These are phyloP conservation scores for Venturia nashicola DNA, from an alignment of 2,329 filamentous ascomycete genomes.

Conservation along the genomic window DNA sequence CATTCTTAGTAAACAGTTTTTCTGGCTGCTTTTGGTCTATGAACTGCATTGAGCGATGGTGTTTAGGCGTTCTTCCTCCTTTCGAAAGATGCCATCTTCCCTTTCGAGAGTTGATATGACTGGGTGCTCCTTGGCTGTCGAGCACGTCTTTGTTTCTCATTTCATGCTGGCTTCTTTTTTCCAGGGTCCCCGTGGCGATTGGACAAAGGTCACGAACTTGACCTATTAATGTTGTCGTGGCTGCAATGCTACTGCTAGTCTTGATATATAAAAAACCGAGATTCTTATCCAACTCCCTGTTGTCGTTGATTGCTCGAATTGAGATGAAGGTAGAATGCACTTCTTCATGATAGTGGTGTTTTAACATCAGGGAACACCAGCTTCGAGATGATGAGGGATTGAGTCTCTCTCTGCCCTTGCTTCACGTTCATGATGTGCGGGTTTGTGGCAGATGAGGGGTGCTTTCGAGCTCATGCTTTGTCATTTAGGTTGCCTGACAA, in stretches of 20 bases:
- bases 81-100: neutral
- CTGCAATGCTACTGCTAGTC: neutral
- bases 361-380: too few species aligned
- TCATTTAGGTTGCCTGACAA: too few species aligned
- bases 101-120: neutral
- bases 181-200: neutral
- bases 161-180: neutral
- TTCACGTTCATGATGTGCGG: too few species aligned
- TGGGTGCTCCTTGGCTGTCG: neutral
- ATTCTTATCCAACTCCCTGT: neutral
- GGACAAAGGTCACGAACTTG: neutral
- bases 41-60: slow-evolving; percentile 1
- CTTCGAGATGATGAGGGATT: too few species aligned
- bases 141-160: neutral
- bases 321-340: too few species aligned
- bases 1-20: neutral
- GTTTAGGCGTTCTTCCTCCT: neutral
- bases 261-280: neutral
- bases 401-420: too few species aligned
- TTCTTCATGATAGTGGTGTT: too few species aligned
- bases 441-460: too few species aligned
- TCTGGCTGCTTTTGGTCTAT: neutral
- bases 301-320: too few species aligned
- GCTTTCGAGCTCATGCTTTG: too few species aligned
- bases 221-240: neutral